Conservation (phyloP, 2,329 filamentous ascomycete species). For the Sporothrix inflata region DNA sequence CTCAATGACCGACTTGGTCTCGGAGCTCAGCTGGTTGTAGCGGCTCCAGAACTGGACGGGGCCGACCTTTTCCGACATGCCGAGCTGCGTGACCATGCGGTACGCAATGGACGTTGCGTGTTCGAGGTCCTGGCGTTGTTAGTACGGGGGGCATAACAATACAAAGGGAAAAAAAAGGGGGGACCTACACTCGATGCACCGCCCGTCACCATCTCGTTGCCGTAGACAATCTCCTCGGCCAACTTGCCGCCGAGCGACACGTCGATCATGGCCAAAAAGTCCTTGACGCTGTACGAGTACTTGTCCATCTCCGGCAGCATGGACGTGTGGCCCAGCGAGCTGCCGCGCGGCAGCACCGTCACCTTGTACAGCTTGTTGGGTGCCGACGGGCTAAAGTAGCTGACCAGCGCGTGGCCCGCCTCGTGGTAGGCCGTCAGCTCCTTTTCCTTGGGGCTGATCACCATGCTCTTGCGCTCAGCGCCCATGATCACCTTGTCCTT, state of each 20-base stretch:
- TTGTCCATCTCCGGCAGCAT: constrained; percentile 90
- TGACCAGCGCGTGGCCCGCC: constrained; percentile 90
- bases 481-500: constrained; percentile 99
- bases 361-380: constrained; percentile 90
- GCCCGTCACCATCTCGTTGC: constrained; percentile 86
- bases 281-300: constrained; percentile 82
- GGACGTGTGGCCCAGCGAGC: constrained; percentile 82
- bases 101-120: constrained; percentile 81
- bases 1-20: constrained; percentile 87
- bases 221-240: constrained; percentile 84
- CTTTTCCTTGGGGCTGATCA: constrained; percentile 94
- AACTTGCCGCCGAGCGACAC: constrained; percentile 78
- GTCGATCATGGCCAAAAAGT: constrained; percentile 73
- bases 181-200: constrained; percentile 75
- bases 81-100: constrained; percentile 83
- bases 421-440: constrained; percentile 97
- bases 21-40: constrained; percentile 79
- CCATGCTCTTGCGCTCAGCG: constrained; percentile 83
- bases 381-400: constrained; percentile 74
- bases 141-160: background rate
- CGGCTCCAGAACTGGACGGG: constrained; percentile 85
- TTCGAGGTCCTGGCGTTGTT: constrained; percentile 70
- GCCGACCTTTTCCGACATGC: constrained; percentile 86
- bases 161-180: background rate
- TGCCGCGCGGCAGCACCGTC: constrained; percentile 90